Evolutionary conservation across 352 stramenopile genomes (phyloP).

Genomic region (Phytophthora hybrid): DNA sequence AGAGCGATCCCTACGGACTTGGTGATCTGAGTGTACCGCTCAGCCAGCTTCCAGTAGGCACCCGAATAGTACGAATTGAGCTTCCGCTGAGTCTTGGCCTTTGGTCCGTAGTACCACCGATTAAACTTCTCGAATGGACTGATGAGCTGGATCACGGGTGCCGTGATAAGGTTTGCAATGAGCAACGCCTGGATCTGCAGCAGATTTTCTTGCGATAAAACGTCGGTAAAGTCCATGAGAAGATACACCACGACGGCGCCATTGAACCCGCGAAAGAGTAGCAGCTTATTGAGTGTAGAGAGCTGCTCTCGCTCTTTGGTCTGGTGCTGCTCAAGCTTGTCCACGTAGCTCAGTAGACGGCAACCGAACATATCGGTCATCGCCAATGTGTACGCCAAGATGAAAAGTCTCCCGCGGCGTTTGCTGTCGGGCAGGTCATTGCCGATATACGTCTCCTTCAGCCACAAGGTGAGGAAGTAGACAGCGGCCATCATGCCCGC

Average conservation of each 20-base stretch:
- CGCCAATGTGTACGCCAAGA: slow-evolving; percentile 60
- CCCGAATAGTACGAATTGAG: slow-evolving; percentile 83
- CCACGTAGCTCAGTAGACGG: slow-evolving; percentile 65
- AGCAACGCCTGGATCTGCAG: slow-evolving; percentile 80
- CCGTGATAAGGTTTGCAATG: slow-evolving; percentile 80
- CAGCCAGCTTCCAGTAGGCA: slow-evolving; percentile 69
- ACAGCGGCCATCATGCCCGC: slow-evolving; percentile 59
- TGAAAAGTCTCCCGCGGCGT: slow-evolving; percentile 56
- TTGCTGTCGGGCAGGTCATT: slow-evolving; percentile 32
- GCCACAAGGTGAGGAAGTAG: slow-evolving; percentile 53
- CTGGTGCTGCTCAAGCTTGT: slow-evolving; percentile 67
- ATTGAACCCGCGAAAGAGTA: slow-evolving; percentile 80
- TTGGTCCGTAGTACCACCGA: slow-evolving; percentile 52
- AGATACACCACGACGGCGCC: slow-evolving; percentile 80
- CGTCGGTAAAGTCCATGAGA: slow-evolving; percentile 78
- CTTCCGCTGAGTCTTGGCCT: slow-evolving; percentile 76
- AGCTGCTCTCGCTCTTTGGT: slow-evolving; percentile 76
- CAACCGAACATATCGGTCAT: slow-evolving; percentile 71
- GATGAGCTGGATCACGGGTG: slow-evolving; percentile 70
- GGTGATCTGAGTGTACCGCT: slow-evolving; percentile 75
- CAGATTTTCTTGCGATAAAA: slow-evolving; percentile 71
- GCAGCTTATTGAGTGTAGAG: slow-evolving; percentile 82
- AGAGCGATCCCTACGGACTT: slow-evolving; percentile 72
- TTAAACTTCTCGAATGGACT: slow-evolving; percentile 61
- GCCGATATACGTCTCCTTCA: slow-evolving; percentile 51